A percentile compares a stretch with the other conserved stretches of the same genome.
Evolutionary conservation across 208 protist genomes (phyloP).

Genomic region (Acanthamoeba healyi): DNA sequence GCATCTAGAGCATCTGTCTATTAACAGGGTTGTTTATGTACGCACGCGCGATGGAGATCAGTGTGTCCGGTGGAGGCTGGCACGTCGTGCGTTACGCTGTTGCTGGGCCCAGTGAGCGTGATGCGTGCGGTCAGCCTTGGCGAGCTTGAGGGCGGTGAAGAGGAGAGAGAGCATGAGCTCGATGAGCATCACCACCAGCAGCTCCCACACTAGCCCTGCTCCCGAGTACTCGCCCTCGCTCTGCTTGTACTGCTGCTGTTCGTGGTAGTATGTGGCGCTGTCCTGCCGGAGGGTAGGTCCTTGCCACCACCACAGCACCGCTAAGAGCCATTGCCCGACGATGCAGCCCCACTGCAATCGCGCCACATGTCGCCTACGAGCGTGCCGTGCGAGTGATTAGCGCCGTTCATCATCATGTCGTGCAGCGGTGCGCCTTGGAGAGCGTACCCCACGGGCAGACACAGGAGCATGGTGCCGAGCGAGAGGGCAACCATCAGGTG

Average conservation of each 20-base stretch:
- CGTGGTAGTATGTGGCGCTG: too few relatives aligned
- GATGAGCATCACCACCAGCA: not conserved
- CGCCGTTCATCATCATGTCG: too few relatives aligned
- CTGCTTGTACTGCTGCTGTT: too few relatives aligned
- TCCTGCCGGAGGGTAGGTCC: not conserved
- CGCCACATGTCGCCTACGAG: not conserved
- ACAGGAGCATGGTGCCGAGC: not conserved
- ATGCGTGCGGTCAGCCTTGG: slow-evolving; percentile 22
- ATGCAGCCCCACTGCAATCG: not conserved
- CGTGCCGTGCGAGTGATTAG: too few relatives aligned
- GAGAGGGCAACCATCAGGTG: not conserved
- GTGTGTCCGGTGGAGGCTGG: too few relatives aligned
- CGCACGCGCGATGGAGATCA: too few relatives aligned
- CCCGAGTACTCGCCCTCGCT: too few relatives aligned
- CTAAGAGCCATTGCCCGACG: slow-evolving; percentile 1
- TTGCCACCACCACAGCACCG: slow-evolving; percentile 8
- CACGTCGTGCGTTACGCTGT: too few relatives aligned
- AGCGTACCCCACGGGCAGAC: not conserved
- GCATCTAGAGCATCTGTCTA: too few relatives aligned
- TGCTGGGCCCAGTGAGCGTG: too few relatives aligned
- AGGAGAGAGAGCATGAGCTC: slow-evolving; percentile 20
- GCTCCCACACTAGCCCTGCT: not conserved
- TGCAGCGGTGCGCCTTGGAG: too few relatives aligned
- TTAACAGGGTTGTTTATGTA: too few relatives aligned
- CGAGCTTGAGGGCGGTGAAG: not conserved